phyloP scores from a whole-genome alignment of 495 filamentous ascomycete species.

The Apodospora peruviana region DNA sequence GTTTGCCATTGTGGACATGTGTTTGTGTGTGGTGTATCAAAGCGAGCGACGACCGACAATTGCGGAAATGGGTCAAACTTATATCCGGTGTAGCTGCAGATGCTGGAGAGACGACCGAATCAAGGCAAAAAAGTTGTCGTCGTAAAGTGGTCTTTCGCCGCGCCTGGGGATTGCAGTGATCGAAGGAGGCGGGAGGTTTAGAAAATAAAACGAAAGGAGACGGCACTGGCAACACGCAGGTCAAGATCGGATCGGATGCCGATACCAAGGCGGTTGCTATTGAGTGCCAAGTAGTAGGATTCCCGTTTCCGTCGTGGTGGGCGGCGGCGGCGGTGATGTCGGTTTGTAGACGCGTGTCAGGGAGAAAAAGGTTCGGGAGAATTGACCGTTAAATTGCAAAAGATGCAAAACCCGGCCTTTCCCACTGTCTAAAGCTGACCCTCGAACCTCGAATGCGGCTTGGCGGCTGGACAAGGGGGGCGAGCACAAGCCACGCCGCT shows the following conservation, averaged over 20 bases:
- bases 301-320: not conserved
- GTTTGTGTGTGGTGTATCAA: not conserved
- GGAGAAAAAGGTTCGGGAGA: constrained; percentile 13
- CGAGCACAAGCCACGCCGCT: too few species aligned
- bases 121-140: not conserved
- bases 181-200: not conserved
- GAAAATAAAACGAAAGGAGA: constrained; percentile 6
- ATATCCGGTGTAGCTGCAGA: too few species aligned
- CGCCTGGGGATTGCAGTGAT: not conserved
- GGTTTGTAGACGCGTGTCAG: constrained; percentile 21
- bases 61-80: not conserved
- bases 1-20: constrained; percentile 43
- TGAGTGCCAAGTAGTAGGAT: too few species aligned
- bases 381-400: constrained; percentile 29
- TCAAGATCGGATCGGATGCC: not conserved
- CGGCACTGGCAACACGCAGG: constrained; percentile 4
- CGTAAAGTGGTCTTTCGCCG: too few species aligned
- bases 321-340: constrained; percentile 1
- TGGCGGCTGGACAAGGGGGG: constrained; percentile 9
- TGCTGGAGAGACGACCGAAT: not conserved
- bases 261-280: not conserved
- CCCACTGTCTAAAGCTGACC: too few species aligned
- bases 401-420: constrained; percentile 13
- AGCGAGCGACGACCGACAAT: not conserved
- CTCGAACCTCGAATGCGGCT: constrained; percentile 12